phyloP scores from a whole-genome alignment of 2,329 filamentous ascomycete genomes.

The Diaporthe amygdali region DNA sequence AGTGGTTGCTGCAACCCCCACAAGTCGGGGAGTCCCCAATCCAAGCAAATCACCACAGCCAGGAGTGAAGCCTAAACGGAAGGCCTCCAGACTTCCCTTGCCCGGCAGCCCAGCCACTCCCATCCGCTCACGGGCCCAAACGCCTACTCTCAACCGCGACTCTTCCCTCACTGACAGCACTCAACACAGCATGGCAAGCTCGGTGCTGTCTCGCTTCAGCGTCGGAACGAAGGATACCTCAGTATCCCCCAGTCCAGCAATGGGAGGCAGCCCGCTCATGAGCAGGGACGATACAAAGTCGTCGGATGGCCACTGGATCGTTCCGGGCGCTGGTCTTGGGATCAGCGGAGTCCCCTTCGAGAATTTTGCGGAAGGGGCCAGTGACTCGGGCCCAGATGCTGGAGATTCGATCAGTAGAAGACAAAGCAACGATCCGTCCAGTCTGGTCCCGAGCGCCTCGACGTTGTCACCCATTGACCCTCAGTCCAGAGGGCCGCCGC shows the following conservation, averaged over 20 bases:
- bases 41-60: not conserved
- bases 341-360: not conserved
- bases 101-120: slow-evolving; percentile 41
- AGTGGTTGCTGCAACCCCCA: not conserved
- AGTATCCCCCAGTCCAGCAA: not conserved
- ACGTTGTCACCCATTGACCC: not conserved
- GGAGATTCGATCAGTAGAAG: not conserved
- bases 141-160: slow-evolving; percentile 41
- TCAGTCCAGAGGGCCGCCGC: not conserved
- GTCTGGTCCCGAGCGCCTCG: not conserved
- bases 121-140: slow-evolving; percentile 36
- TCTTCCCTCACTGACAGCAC: slow-evolving; percentile 47
- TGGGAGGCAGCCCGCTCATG: not conserved
- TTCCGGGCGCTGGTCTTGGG: not conserved
- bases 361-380: not conserved
- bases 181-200: slow-evolving; percentile 45
- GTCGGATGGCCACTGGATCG: not conserved
- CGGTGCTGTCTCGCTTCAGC: slow-evolving; percentile 44
- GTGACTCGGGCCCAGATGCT: not conserved
- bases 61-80: slow-evolving; percentile 39
- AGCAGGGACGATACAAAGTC: not conserved
- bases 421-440: not conserved
- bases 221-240: not conserved
- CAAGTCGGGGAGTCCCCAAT: not conserved
- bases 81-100: slow-evolving; percentile 44